Evolutionary conservation across 2,329 filamentous ascomycete species (phyloP), one percentile per base, ranked within the genome.

Genomic region (Monilinia aucupariae): DNA sequence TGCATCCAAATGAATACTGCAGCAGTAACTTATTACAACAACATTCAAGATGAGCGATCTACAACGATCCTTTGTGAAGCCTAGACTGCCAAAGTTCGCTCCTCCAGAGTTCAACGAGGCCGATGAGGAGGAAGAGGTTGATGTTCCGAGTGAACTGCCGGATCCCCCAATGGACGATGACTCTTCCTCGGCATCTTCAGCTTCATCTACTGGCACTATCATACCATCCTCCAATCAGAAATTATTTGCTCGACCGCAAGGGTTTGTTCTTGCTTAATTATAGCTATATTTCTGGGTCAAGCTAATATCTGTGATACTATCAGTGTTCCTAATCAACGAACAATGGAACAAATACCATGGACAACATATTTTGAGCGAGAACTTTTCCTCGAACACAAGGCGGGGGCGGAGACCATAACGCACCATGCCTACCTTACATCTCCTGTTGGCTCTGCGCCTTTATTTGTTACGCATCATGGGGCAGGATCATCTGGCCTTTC

Each of bases 381-480:
- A 74, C 81, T 97, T 62, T 91, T 85, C 71, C 80, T 97, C 58
- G 79, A 83, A 63, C 77, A 79, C 59, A 74, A 77, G 54, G 71
- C 76, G 43, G 74, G 75, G 13, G 71, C 74, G 15, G 68, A 67
- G 39, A 77, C 77, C 27, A 83, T 91, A 49, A 84, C 80, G 59
- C 89, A 92, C 73, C 94, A 99, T 78, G 90, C 85, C 63, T 97
- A 97, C 75, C 80, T 97, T 50, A 96, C 86, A 25, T 91, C 92
- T 0, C 92, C 93, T 0, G 74, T 78, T 10, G 82, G 82, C 49
- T 86, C 82, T 45, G 90, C 89, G 0, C 92, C 93, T 0, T 80
- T 99, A 6, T 92, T 99, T 75, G 88, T 97, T 64, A 91, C 90
- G 77, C 94, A 99, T 74, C 94, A 99, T 76, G 94, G 94, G 47